Percentiles rank a stretch among this genome's conserved stretches.
Conservation (phyloP, 1,284 basidiomycete species). For the Cryptococcus wingfieldii region DNA sequence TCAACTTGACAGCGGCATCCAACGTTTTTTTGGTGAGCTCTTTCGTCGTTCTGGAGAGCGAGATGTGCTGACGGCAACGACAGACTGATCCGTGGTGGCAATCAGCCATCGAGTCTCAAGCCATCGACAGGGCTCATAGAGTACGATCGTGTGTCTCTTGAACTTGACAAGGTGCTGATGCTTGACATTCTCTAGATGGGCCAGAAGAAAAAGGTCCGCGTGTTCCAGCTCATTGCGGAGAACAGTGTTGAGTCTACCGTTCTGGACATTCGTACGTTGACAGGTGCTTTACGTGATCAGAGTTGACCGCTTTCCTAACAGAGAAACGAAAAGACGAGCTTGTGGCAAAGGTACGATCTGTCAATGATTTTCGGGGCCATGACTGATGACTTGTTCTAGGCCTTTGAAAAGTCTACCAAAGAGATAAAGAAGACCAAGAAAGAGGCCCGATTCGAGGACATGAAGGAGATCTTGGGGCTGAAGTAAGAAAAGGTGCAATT, state of each 20-base stretch:
- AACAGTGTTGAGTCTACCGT: constrained; percentile 82
- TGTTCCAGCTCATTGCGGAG: constrained; percentile 82
- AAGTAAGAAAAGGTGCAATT: constrained; percentile 6
- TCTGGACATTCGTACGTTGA: constrained; percentile 73
- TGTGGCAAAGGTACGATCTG: constrained; percentile 30
- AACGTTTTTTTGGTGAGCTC: constrained; percentile 75
- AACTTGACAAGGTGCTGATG: not conserved
- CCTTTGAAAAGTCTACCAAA: constrained; percentile 41
- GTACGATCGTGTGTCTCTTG: constrained; percentile 24
- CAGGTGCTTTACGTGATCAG: not conserved
- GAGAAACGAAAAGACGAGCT: constrained; percentile 43
- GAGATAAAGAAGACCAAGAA: constrained; percentile 33
- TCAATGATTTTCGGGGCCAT: not conserved
- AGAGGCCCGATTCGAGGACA: constrained; percentile 41
- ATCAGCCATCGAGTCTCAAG: constrained; percentile 79
- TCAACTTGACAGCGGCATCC: constrained; percentile 84
- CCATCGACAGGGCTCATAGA: constrained; percentile 74
- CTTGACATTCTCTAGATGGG: constrained; percentile 55
- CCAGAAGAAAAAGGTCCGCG: constrained; percentile 72
- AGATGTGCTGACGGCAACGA: constrained; percentile 25
- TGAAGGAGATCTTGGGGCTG: constrained; percentile 42
- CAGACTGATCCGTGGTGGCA: constrained; percentile 63
- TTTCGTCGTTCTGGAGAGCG: no score
- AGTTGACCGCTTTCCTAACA: constrained; percentile 5
- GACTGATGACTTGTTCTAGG: constrained; percentile 19